These are phyloP conservation scores for Tarenaya hassleriana DNA, from an alignment of 345 rosid genomes.

Conservation along the genomic window DNA sequence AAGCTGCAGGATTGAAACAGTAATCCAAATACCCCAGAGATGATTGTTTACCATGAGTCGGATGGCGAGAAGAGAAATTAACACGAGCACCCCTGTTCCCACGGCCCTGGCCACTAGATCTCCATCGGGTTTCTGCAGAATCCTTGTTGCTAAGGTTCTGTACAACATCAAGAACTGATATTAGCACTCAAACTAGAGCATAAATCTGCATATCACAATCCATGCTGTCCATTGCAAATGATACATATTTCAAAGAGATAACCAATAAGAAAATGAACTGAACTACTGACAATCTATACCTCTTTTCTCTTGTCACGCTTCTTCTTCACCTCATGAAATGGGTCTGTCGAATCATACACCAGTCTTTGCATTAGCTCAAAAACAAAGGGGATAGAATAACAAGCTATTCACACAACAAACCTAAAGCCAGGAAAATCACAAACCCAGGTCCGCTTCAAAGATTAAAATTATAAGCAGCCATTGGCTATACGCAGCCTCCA, in stretches of 20 bases:
- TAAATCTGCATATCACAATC: conserved; percentile 13
- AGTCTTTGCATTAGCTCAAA: conserved; percentile 17
- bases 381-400: conserved; percentile 8
- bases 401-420: neutral
- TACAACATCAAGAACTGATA: conserved; percentile 6
- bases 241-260: conserved; percentile 7
- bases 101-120: conserved; percentile 53
- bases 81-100: conserved; percentile 56
- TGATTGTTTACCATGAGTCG: conserved; percentile 48
- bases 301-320: conserved; percentile 78
- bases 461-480: neutral
- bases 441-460: neutral
- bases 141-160: conserved; percentile 62
- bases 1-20: conserved; percentile 10
- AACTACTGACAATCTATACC: conserved; percentile 33
- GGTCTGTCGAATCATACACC: conserved; percentile 44
- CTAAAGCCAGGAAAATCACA: conserved; percentile 4
- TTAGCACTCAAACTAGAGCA: conserved; percentile 2
- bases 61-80: conserved; percentile 43
- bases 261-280: conserved; percentile 4
- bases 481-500: neutral
- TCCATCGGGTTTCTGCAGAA: conserved; percentile 64
- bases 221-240: conserved; percentile 5
- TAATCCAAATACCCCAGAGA: conserved; percentile 9
- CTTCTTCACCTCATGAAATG: conserved; percentile 83